Base-by-base conservation (phyloP, 108 stramenopile species). In the Skeletonema grethae region DNA sequence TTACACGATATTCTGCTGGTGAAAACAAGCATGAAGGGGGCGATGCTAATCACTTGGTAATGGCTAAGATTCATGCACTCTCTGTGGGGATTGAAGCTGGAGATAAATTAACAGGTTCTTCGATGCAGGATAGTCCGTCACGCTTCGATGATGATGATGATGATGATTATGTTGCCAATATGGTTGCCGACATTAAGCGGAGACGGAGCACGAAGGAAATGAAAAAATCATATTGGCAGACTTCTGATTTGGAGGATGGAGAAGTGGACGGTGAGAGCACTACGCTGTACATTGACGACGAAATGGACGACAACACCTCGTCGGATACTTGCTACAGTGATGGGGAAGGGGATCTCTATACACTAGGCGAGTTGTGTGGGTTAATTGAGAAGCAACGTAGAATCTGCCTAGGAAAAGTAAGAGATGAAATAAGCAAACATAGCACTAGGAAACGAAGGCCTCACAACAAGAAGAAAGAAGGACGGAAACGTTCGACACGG, bases 111-210 rank as follows among this genome's bases (percentile, higher is more conserved):
- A 7, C 15, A 2, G 7, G 22, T 53, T 2, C 7, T 6, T 8
- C 20, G 7, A 6, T 24, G 20, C 22, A 22, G 4, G 50, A 22
- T n/a, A 24, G 22, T 61, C 39, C 7, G 13, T n/a, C 29, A 9
- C 60, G 29, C 45, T 7, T 3, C 39, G 39, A 61, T 38, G 60
- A 61, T 18, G 60, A 61, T 13, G 39, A 61, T 38, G 60, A 61
- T 18, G 60, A 61, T 13, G 60, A 61, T 61, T 61, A 41, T 61
- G 31, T 61, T 61, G 39, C 60, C 36, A 48, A 61, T 61, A 48
- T 48, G 59, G n/a, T 60, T n/a, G 46, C n/a, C n/a, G 50, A 53
- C 9, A 8, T 22, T 22, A 24, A 53, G 50, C 50, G 50, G 50
- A 20, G 50, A 53, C 20, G 50, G 22, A 7, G 50, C 16, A 53